Evolutionary conservation across 495 filamentous ascomycete genomes (phyloP).

Genomic region (Neurospora africana): DNA sequence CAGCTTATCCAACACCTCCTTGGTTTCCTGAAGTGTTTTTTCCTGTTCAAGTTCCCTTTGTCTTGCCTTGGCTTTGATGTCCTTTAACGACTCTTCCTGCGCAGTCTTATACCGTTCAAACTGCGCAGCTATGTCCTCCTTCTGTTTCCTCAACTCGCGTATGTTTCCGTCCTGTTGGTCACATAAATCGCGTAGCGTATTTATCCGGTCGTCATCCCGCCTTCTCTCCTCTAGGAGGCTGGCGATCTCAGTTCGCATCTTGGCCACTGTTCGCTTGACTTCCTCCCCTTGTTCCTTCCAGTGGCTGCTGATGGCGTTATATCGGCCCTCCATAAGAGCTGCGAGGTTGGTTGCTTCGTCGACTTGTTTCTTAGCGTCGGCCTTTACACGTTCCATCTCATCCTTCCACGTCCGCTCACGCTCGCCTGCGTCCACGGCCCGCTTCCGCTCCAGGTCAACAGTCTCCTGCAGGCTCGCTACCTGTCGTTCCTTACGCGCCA

Average conservation of each 20-base stretch:
- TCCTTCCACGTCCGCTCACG: conserved; percentile 55
- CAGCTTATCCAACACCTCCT: conserved; percentile 54
- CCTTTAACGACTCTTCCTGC: conserved; percentile 48
- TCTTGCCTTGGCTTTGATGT: conserved; percentile 45
- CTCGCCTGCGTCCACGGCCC: conserved; percentile 44
- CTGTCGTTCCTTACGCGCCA: conserved; percentile 69
- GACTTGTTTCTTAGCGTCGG: conserved; percentile 49
- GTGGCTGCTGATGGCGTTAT: conserved; percentile 58
- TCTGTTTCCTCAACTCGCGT: conserved; percentile 44
- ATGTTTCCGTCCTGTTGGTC: conserved; percentile 62
- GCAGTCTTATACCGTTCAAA: conserved; percentile 54
- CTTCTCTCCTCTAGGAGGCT: conserved; percentile 36
- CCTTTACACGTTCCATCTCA: conserved; percentile 50
- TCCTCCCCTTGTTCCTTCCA: conserved; percentile 57
- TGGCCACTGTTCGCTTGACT: conserved; percentile 40
- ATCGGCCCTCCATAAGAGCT: conserved; percentile 46
- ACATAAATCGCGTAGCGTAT: conserved; percentile 47
- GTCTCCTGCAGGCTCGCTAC: conserved; percentile 61
- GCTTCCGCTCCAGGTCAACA: conserved; percentile 54
- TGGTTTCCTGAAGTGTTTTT: conserved; percentile 45
- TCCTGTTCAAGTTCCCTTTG: conserved; percentile 46
- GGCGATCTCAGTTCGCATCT: conserved; percentile 43
- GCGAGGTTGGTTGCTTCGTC: conserved; percentile 52
- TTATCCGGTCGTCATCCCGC: conserved; percentile 49
- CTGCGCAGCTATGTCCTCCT: conserved; percentile 44